phyloP scores from a whole-genome alignment of 192 early-diverging fungal genomes.

The Tieghemiomyces parasiticus region DNA sequence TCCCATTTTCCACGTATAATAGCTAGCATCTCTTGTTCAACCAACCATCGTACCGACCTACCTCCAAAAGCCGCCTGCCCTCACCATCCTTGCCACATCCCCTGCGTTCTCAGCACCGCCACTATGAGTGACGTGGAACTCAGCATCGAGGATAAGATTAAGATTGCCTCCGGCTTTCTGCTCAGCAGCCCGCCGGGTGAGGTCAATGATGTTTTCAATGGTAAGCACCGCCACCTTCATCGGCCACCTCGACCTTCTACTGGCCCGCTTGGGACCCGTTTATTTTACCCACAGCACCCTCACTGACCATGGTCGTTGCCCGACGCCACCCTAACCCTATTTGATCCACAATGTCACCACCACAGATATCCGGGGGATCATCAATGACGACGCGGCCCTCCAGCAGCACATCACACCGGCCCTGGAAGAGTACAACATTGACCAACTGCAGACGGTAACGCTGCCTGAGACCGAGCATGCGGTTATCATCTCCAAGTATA shows the following conservation, averaged over 20 bases:
- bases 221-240: constrained; percentile 43
- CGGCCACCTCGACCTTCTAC: too few species aligned
- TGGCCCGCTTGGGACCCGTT: too few species aligned
- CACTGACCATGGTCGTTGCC: too few species aligned
- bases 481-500: constrained; percentile 31
- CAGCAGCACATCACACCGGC: constrained; percentile 46
- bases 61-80: too few species aligned
- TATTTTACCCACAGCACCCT: too few species aligned
- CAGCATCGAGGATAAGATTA: constrained; percentile 46
- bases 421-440: constrained; percentile 70
- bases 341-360: too few species aligned
- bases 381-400: constrained; percentile 63
- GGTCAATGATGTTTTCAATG: constrained; percentile 91
- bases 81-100: too few species aligned
- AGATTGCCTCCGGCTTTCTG: constrained; percentile 62
- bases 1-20: too few species aligned
- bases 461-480: constrained; percentile 46
- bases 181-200: constrained; percentile 90
- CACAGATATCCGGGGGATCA: constrained; percentile 79
- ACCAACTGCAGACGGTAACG: constrained; percentile 58
- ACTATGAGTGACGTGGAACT: constrained; percentile 10
- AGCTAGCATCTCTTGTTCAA: too few species aligned
- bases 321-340: too few species aligned
- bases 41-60: too few species aligned
- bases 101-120: background rate